These are phyloP conservation scores for Sugiyamaella qingdaonensis DNA, from an alignment of 805 yeast species.

Conservation along the genomic window DNA sequence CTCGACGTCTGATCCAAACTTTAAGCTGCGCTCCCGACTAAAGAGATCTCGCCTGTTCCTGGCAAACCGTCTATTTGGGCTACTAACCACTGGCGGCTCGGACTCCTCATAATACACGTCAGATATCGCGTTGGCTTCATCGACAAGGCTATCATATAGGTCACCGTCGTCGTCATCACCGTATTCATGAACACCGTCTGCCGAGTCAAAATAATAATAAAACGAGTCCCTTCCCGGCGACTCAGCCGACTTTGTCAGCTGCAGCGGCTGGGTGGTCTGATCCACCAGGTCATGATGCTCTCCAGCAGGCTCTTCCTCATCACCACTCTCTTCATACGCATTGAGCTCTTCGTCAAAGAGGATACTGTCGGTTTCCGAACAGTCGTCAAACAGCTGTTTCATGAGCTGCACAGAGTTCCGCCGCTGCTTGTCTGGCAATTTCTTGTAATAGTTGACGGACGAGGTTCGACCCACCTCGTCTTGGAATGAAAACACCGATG, in stretches of 20 bases:
- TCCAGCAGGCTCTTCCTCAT: constrained; percentile 6
- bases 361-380: constrained; percentile 16
- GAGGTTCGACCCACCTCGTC: constrained; percentile 42
- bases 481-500: constrained; percentile 48
- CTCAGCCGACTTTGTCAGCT: background rate
- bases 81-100: background rate
- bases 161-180: constrained; percentile 33
- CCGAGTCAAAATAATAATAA: background rate
- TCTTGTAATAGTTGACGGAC: constrained; percentile 51
- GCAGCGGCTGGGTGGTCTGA: background rate
- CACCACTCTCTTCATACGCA: constrained; percentile 15
- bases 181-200: constrained; percentile 24
- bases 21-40: constrained; percentile 1
- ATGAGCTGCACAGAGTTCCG: constrained; percentile 1
- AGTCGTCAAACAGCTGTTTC: constrained; percentile 22
- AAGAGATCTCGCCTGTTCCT: background rate
- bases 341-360: constrained; percentile 26
- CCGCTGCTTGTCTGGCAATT: constrained; percentile 8
- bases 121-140: constrained; percentile 49
- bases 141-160: constrained; percentile 42
- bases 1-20: background rate
- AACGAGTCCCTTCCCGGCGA: background rate
- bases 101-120: constrained; percentile 36
- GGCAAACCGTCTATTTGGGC: constrained; percentile 1
- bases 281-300: background rate